Evolutionary conservation across 148 eudicot genomes (phyloP).

Genomic region (Camellia granthamiana): DNA sequence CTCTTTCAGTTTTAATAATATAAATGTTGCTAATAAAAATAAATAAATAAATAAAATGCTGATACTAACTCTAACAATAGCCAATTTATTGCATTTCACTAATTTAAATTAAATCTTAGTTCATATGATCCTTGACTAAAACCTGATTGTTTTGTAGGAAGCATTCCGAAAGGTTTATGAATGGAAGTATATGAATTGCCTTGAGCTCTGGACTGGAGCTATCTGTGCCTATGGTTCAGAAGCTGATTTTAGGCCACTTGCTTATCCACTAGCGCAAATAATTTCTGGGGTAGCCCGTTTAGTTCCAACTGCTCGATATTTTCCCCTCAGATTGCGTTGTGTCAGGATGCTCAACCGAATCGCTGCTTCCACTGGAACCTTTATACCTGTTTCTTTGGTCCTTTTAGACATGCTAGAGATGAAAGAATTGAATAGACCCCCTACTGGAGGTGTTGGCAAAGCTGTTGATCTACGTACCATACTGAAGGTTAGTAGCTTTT

Average conservation of each 20-base stretch:
- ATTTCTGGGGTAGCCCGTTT: conserved; percentile 85
- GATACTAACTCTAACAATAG: too few relatives aligned
- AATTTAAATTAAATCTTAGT: not conserved
- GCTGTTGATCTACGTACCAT: conserved; percentile 68
- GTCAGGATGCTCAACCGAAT: conserved; percentile 87
- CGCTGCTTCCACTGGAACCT: conserved; percentile 76
- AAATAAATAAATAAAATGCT: too few relatives aligned
- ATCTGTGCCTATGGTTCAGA: conserved; percentile 74
- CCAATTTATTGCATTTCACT: not conserved
- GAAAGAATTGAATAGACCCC: conserved; percentile 82
- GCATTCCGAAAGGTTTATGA: conserved; percentile 80
- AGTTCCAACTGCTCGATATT: conserved; percentile 88
- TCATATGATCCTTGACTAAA: not conserved
- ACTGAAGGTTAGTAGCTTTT: conserved; percentile 44
- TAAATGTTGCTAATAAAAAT: too few relatives aligned
- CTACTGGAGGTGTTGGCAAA: conserved; percentile 91
- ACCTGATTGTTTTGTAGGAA: conserved; percentile 43
- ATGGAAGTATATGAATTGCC: conserved; percentile 93
- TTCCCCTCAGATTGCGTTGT: conserved; percentile 93
- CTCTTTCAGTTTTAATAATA: too few relatives aligned
- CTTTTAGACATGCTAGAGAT: conserved; percentile 91
- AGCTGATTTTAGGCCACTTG: conserved; percentile 78
- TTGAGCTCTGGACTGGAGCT: conserved; percentile 98
- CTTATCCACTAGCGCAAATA: conserved; percentile 97
- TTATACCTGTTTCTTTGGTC: conserved; percentile 79